Base-by-base conservation (phyloP, 2,329 filamentous ascomycete genomes). In the Alternaria brassicae region DNA sequence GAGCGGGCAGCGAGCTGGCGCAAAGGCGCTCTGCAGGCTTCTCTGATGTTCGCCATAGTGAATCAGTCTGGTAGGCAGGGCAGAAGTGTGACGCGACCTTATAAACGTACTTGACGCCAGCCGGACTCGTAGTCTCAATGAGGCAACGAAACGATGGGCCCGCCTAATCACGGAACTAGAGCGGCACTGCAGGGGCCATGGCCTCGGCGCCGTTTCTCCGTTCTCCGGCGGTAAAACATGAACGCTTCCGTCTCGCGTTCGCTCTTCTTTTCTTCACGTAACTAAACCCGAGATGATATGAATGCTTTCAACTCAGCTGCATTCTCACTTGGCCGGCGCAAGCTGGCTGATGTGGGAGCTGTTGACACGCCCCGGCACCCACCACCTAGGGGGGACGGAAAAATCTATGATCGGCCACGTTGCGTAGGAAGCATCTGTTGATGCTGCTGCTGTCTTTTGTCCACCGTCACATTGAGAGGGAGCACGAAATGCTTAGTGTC, bases 201-300 rank as follows among this genome's bases (percentile, higher is more conserved):
- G 19, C 53, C 45, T 57, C 60, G 58, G 53, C 39, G 53, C 52
- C 57, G 56, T 40, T 32, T 34, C 36, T 50, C 36, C 52, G 58
- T 68, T 68, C 49, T 62, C 70, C 63, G 63, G 65, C 66, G 70
- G 63, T 56, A 60, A 66, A 56, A 64, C 34, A 47, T 48, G 58
- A 53, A 41, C 67, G 64, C 54, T 62, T 57, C 63, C 56, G 60
- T 36, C 57, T 62, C 62, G 49, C 45, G 36, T 19, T 48, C 48
- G 28, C 42, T 57, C 55, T 77, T 70, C 67, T 78, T 77, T 81
- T 85, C 83, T 80, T 86, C 79, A 85, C 88, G 57, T 56, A 91
- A 92, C 89, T 92, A 92, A 87, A 86, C 86, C 88, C 89, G 88
- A 86, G 77, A 83, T 89, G 89, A 93, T 85, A 58, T 90, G 91